These are phyloP conservation scores for Trebouxia sp. DNA, from an alignment of 139 green algal species.

Conservation along the genomic window DNA sequence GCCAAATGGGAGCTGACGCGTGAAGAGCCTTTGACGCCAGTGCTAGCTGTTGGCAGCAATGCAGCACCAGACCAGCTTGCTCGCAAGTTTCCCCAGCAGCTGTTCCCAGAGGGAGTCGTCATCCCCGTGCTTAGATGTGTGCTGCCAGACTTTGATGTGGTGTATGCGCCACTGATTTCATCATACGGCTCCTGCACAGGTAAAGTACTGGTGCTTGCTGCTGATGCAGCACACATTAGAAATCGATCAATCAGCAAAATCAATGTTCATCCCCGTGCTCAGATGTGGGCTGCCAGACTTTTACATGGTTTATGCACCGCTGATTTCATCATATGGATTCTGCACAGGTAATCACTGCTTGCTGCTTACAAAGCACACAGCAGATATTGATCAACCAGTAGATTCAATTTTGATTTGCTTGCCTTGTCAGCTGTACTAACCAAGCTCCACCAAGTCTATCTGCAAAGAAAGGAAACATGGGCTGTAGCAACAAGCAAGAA, in stretches of 20 bases:
- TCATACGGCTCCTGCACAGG: constrained; percentile 57
- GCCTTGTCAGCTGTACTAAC: too few relatives aligned
- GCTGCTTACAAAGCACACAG: neutral
- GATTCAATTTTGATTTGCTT: too few relatives aligned
- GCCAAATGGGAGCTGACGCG: neutral
- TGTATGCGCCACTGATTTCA: constrained; percentile 61
- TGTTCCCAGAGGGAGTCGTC: constrained; percentile 48
- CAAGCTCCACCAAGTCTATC: too few relatives aligned
- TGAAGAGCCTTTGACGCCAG: constrained; percentile 32
- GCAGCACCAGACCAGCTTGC: constrained; percentile 59
- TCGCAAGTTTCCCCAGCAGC: constrained; percentile 54
- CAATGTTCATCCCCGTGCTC: constrained; percentile 51
- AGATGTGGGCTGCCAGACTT: constrained; percentile 56
- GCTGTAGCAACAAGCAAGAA: too few relatives aligned
- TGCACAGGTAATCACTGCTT: constrained; percentile 33
- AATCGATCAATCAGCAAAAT: too few relatives aligned
- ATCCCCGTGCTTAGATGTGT: constrained; percentile 55
- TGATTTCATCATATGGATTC: constrained; percentile 62
- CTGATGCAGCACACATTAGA: neutral
- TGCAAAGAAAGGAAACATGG: too few relatives aligned
- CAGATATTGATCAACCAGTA: too few relatives aligned
- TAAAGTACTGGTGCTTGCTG: neutral
- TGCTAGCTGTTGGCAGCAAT: constrained; percentile 75
- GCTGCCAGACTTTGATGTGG: constrained; percentile 66
- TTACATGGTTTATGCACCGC: constrained; percentile 67